Evolutionary conservation across 331 rosid genomes (phyloP), one percentile per base, ranked within the genome.

Genomic region (Cucumis variabilis): DNA sequence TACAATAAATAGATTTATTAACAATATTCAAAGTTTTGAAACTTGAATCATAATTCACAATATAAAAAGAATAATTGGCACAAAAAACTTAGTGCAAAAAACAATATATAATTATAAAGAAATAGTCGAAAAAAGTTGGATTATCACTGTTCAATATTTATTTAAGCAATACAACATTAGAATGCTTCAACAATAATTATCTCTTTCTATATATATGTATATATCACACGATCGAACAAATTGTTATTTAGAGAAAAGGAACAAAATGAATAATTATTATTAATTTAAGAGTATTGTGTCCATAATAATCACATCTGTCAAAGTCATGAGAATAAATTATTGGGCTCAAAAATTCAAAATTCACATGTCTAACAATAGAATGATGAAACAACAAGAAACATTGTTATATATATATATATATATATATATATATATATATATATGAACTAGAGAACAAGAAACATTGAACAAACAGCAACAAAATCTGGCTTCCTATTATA

Each of bases 361-460:
- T 86, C 79, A 86, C 85, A 81, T 58, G 85, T 30, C 28, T 19
- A 81, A 81, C 85, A 81, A 81, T 80, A 25, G 65, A 58, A 55
- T 13, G 16, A 9, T 27, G 65, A 24, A 79, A 27, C 10, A 41
- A 48, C 80, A 48, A 77, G 83, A 77, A 51, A 77, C 63, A 77
- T 77, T 50, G 83, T 44, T 7, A 7, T 44, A 44, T 44, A 44
- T 44, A 44, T 44, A 44, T 41, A 41, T 41, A 41, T 5, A 41
- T 3, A 37, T 5, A 37, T 37, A 44, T 44, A 44, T 44, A 44
- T 44, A 44, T 41, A 41, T 44, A 44, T 44, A 44, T 5, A 44
- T 44, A 44, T 37, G 7, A 37, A 37, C 7, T 37, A 37, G 44
- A 37, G 44, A 37, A 37, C 44, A 37, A 37, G 83, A 77, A 50